Evolutionary conservation across 2,329 filamentous ascomycete species (phyloP).

Genomic region (Curvularia verruculosa): DNA sequence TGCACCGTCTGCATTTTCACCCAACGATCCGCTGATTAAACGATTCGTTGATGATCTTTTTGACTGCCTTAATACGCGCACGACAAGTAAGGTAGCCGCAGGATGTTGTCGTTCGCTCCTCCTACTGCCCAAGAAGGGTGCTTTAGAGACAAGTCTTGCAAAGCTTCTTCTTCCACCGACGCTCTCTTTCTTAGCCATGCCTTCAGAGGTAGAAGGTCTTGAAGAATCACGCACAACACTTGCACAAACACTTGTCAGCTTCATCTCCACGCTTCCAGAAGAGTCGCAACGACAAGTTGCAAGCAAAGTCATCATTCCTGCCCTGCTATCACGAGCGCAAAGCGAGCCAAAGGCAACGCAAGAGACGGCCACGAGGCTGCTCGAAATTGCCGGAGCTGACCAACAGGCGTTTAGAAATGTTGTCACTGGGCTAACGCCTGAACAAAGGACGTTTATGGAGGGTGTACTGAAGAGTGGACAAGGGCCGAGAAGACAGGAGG

Average conservation of each 20-base stretch:
- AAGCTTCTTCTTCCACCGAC: conserved; percentile 77
- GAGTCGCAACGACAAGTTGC: conserved; percentile 56
- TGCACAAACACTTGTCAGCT: conserved; percentile 76
- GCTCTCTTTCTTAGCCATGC: conserved; percentile 73
- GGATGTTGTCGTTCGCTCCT: conserved; percentile 88
- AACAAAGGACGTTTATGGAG: conserved; percentile 79
- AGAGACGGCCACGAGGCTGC: conserved; percentile 76
- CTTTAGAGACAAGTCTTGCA: conserved; percentile 64
- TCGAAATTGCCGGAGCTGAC: conserved; percentile 81
- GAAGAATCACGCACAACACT: conserved; percentile 75
- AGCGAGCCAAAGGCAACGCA: conserved; percentile 62
- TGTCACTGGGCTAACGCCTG: conserved; percentile 72
- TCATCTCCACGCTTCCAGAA: conserved; percentile 58
- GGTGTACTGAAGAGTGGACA: conserved; percentile 71
- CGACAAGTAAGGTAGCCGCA: conserved; percentile 87
- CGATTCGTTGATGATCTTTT: conserved; percentile 80
- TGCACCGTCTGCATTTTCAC: conserved; percentile 73
- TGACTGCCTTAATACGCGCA: conserved; percentile 80
- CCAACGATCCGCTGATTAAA: conserved; percentile 74
- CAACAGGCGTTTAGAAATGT: conserved; percentile 75
- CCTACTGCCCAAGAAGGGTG: conserved; percentile 61
- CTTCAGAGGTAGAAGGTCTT: conserved; percentile 72
- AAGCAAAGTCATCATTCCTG: conserved; percentile 77
- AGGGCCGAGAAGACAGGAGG: conserved; percentile 53
- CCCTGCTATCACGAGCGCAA: conserved; percentile 74